Conservation (phyloP, 345 rosid species). For the Populus alba region DNA sequence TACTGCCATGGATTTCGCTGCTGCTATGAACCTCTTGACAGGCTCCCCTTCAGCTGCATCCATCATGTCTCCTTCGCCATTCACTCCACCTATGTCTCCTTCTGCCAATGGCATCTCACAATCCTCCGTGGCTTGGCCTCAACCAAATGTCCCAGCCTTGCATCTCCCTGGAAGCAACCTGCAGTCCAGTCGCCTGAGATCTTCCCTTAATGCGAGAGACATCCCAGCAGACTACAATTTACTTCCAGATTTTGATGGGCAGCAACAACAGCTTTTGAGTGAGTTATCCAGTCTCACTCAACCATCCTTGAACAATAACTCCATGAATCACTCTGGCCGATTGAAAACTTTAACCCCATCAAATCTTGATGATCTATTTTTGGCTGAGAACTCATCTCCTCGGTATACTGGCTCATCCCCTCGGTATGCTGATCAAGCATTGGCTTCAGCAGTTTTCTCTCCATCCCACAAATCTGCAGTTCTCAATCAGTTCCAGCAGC, state of each 20-base stretch:
- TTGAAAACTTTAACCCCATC: constrained; percentile 73
- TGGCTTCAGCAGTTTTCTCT: constrained; percentile 35
- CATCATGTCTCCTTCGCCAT: constrained; percentile 64
- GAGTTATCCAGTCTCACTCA: constrained; percentile 51
- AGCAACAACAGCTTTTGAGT: constrained; percentile 20
- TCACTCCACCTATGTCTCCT: constrained; percentile 86
- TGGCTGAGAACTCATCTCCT: constrained; percentile 44
- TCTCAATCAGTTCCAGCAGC: constrained; percentile 45
- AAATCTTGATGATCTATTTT: constrained; percentile 50
- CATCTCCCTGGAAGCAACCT: constrained; percentile 31
- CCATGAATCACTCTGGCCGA: constrained; percentile 21
- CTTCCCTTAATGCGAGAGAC: constrained; percentile 39
- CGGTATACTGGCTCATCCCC: constrained; percentile 43
- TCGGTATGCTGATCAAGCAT: constrained; percentile 38
- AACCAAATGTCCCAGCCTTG: constrained; percentile 27
- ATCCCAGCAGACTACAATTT: constrained; percentile 37
- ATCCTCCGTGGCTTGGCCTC: constrained; percentile 25
- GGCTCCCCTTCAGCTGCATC: constrained; percentile 28
- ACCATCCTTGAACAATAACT: constrained; percentile 38
- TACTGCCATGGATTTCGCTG: constrained; percentile 28
- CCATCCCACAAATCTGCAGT: constrained; percentile 44
- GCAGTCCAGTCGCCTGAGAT: constrained; percentile 32
- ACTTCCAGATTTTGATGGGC: constrained; percentile 26
- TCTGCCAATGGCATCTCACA: constrained; percentile 42
- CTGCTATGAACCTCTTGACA: constrained; percentile 24